These are phyloP conservation scores for Aspergillus caelatus DNA, from an alignment of 2,329 filamentous ascomycete genomes.

Conservation along the genomic window DNA sequence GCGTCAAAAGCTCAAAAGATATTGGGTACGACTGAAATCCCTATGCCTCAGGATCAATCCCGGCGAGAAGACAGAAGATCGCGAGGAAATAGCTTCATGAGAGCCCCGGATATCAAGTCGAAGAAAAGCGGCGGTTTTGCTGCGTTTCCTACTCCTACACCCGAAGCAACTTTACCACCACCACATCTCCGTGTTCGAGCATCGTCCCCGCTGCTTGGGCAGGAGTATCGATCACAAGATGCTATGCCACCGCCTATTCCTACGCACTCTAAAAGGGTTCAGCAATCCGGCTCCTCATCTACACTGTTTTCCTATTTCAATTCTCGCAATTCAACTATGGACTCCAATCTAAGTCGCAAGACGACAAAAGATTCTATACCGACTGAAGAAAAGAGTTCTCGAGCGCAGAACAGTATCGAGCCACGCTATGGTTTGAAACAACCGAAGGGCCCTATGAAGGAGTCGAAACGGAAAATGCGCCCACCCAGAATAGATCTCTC, in stretches of 20 bases:
- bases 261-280: slow-evolving; percentile 38
- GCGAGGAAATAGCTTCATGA: slow-evolving; percentile 43
- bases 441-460: slow-evolving; percentile 29
- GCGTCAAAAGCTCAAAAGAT: slow-evolving; percentile 37
- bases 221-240: slow-evolving; percentile 37
- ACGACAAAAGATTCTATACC: slow-evolving; percentile 8
- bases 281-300: slow-evolving; percentile 47
- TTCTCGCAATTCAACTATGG: slow-evolving; percentile 43
- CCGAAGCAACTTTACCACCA: slow-evolving; percentile 22
- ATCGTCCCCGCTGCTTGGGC: slow-evolving; percentile 50
- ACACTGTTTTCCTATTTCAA: slow-evolving; percentile 53
- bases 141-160: slow-evolving; percentile 29
- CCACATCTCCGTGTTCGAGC: slow-evolving; percentile 44
- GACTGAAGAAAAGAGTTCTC: slow-evolving; percentile 13
- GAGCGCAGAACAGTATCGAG: slow-evolving; percentile 20
- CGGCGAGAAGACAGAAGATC: slow-evolving; percentile 27
- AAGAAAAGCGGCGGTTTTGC: slow-evolving; percentile 27
- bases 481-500: slow-evolving; percentile 47
- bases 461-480: slow-evolving; percentile 43
- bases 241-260: slow-evolving; percentile 33
- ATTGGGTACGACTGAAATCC: slow-evolving; percentile 32
- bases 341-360: slow-evolving; percentile 31
- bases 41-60: slow-evolving; percentile 25
- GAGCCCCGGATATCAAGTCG: slow-evolving; percentile 42
- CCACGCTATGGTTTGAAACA: slow-evolving; percentile 27